Evolutionary conservation across 768 basidiomycete species (phyloP).

Genomic region (Cyathus striatus): DNA sequence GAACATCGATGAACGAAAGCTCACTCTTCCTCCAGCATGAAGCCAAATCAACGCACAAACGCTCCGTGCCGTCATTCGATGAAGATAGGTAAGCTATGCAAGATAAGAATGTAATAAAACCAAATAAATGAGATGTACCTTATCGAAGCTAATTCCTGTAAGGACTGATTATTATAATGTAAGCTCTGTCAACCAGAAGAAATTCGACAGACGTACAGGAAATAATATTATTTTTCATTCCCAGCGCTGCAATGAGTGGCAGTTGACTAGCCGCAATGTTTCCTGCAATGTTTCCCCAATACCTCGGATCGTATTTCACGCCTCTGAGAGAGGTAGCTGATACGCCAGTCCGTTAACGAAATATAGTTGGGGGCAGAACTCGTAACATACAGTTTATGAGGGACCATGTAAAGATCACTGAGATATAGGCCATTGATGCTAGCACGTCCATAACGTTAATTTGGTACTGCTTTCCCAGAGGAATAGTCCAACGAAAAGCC

Average conservation of each 20-base stretch:
- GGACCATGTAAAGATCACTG: conserved; percentile 29
- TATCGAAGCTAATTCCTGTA: conserved; percentile 47
- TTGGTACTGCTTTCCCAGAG: conserved; percentile 24
- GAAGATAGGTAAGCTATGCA: conserved; percentile 34
- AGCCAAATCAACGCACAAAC: conserved; percentile 42
- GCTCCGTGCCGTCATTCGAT: conserved; percentile 45
- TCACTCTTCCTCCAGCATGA: conserved; percentile 39
- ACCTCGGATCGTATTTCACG: conserved; percentile 25
- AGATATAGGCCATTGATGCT: conserved; percentile 30
- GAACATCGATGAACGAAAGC: conserved; percentile 6
- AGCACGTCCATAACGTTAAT: conserved; percentile 35
- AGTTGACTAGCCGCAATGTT: conserved; percentile 42
- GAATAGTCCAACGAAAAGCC: conserved; percentile 29
- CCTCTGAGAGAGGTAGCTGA: conserved; percentile 27
- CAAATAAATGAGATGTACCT: conserved; percentile 14
- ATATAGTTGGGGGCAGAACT: not conserved
- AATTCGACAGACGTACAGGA: conserved; percentile 17
- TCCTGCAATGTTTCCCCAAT: conserved; percentile 36
- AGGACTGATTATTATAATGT: conserved; percentile 30
- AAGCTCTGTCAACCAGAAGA: not conserved
- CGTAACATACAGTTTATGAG: conserved; percentile 29
- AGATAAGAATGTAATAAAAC: not conserved
- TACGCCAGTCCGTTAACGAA: not conserved
- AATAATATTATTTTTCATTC: conserved; percentile 55
- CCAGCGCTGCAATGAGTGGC: conserved; percentile 52